phyloP scores from a whole-genome alignment of 768 basidiomycete species.

The Termitomyces eurrhizus region DNA sequence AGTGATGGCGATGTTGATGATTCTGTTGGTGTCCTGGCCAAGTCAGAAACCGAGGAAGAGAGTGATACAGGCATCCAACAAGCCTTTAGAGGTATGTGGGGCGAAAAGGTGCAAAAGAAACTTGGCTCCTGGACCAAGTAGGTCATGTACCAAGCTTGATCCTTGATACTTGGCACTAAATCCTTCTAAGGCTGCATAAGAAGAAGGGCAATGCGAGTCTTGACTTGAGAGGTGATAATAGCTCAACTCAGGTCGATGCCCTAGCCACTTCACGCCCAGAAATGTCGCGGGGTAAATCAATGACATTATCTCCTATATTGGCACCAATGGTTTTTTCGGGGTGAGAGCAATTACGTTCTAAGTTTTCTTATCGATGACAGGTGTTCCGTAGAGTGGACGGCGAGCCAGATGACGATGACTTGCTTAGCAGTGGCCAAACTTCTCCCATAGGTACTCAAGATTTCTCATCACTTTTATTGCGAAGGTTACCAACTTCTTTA shows the following conservation, averaged over 20 bases:
- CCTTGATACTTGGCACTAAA: not conserved
- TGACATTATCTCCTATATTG: constrained; percentile 29
- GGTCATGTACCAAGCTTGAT: constrained; percentile 10
- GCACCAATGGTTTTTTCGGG: constrained; percentile 26
- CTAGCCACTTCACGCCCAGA: constrained; percentile 10
- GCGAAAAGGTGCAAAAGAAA: constrained; percentile 38
- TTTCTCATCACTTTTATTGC: too few relatives aligned
- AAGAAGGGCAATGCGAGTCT: constrained; percentile 19
- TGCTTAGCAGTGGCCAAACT: constrained; percentile 75
- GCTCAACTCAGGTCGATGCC: not conserved
- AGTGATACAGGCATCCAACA: constrained; percentile 28
- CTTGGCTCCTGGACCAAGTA: constrained; percentile 43
- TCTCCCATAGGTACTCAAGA: constrained; percentile 56
- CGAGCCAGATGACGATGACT: constrained; percentile 52
- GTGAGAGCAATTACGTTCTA: constrained; percentile 14
- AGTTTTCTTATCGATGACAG: not conserved
- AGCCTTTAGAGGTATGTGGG: constrained; percentile 36
- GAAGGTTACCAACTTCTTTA: not conserved
- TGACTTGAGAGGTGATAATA: constrained; percentile 14
- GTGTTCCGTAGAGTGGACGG: constrained; percentile 7
- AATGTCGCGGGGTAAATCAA: constrained; percentile 5
- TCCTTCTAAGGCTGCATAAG: constrained; percentile 18
- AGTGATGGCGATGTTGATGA: constrained; percentile 42
- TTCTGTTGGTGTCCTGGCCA: constrained; percentile 11
- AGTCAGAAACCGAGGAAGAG: constrained; percentile 44